These are phyloP conservation scores for Pichia sp. DNA, from an alignment of 1,139 yeast genomes.

Conservation along the genomic window DNA sequence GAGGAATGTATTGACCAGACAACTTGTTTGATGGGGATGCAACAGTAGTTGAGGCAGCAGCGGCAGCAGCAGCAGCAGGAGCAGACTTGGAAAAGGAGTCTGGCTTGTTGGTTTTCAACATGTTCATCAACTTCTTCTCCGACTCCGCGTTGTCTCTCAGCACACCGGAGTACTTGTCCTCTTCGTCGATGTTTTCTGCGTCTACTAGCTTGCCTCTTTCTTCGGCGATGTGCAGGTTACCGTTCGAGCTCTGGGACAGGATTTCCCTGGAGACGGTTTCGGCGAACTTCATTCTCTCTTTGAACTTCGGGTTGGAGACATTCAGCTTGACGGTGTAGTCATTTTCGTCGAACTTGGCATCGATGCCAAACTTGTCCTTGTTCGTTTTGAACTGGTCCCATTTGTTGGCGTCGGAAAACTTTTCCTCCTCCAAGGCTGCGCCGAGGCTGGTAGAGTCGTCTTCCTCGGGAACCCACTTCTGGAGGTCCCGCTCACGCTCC, in stretches of 20 bases:
- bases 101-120: slow-evolving; percentile 23
- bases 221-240: slow-evolving; percentile 80
- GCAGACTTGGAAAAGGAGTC: neutral
- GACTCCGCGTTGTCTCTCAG: slow-evolving; percentile 44
- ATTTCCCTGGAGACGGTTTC: slow-evolving; percentile 79
- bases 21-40: neutral
- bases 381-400: slow-evolving; percentile 98
- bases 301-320: slow-evolving; percentile 68
- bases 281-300: slow-evolving; percentile 63
- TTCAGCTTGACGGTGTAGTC: slow-evolving; percentile 84
- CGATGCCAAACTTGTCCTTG: slow-evolving; percentile 82
- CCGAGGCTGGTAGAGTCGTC: slow-evolving; percentile 4
- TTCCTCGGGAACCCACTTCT: slow-evolving; percentile 81
- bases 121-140: slow-evolving; percentile 28
- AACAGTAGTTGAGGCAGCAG: neutral
- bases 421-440: slow-evolving; percentile 39
- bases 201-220: slow-evolving; percentile 79
- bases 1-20: neutral
- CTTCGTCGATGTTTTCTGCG: slow-evolving; percentile 89
- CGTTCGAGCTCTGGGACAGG: slow-evolving; percentile 56
- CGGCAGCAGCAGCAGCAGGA: neutral
- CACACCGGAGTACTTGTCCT: slow-evolving; percentile 94
- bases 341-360: slow-evolving; percentile 82
- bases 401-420: slow-evolving; percentile 17
- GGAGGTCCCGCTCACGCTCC: slow-evolving; percentile 58